phyloP scores from a whole-genome alignment of 192 early-diverging fungal species.

The Linnemannia exigua region DNA sequence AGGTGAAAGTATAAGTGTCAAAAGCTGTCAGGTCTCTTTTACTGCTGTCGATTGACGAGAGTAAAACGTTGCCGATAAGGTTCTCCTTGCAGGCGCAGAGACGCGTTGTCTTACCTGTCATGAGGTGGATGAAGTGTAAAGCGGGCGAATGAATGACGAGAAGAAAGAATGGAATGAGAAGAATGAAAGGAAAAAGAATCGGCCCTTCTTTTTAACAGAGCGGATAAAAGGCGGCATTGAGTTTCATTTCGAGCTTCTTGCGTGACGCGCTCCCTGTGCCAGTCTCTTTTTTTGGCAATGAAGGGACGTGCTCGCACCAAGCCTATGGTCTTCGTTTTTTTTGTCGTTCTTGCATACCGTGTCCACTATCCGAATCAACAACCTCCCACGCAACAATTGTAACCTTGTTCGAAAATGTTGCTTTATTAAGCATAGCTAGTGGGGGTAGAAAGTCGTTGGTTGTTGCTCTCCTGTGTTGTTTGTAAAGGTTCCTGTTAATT shows the following conservation, averaged over 20 bases:
- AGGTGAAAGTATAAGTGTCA: not conserved
- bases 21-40: not conserved
- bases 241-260: not conserved
- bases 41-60: not conserved
- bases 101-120: conserved; percentile 7
- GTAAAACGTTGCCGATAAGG: not conserved
- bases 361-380: too few relatives aligned
- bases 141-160: not conserved
- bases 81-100: not conserved
- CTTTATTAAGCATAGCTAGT: not conserved
- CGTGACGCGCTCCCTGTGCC: not conserved
- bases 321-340: not conserved
- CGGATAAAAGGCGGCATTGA: not conserved
- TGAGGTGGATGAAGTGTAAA: not conserved
- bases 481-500: not conserved
- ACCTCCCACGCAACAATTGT: not conserved
- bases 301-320: not conserved
- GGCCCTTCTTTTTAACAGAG: not conserved
- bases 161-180: not conserved
- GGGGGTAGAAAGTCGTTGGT: not conserved
- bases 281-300: not conserved
- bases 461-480: not conserved
- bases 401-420: not conserved
- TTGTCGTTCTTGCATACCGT: too few relatives aligned
- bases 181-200: conserved; percentile 13